Base-by-base conservation (phyloP, 331 rosid genomes). In the Saraca asoca region DNA sequence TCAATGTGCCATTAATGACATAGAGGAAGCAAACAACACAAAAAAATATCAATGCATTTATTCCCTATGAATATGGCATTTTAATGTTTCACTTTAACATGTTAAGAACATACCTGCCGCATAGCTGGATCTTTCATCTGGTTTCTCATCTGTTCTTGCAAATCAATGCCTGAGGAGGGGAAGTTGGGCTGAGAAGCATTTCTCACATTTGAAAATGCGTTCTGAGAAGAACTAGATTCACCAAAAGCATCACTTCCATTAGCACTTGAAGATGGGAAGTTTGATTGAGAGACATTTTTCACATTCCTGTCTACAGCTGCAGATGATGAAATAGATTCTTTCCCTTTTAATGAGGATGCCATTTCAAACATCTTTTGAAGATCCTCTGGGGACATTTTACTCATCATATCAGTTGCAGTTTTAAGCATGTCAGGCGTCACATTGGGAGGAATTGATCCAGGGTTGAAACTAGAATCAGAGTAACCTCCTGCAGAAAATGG, bases 61-160 rank as follows among this genome's bases (percentile, higher is more conserved):
- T 68, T 68, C 69, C 58, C 71, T n/a, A 45, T 31, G 53, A 62
- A 49, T 8, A 59, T 45, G 61, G 43, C 51, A 54, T 12, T 29
- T 31, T 38, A 51, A 7, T 4, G 17, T 68, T 44, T 58, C 16
- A 39, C 60, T 55, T 73, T 58, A 56, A 49, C 44, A 52, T n/a
- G 39, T 58, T 52, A 60, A 51, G 64, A 74, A 76, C 81, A 68
- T 74, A 94, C 99, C 99, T 90, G 86, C 48, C 86, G 92, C 96
- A 67, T 80, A 20, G 92, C 96, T 64, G 99, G 99, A 83, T 94
- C 88, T 66, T 90, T 90, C 97, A 94, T 90, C 84, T 90, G 98
- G 80, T 78, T 90, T 77, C 88, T 86, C 95, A 90, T 85, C 85
- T 90, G 99, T 53, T 88, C 99, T 83, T 94, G 96, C 60, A 94